These are phyloP conservation scores for Coemansia sp. DNA, from an alignment of 192 early-diverging fungal genomes.

Conservation along the genomic window DNA sequence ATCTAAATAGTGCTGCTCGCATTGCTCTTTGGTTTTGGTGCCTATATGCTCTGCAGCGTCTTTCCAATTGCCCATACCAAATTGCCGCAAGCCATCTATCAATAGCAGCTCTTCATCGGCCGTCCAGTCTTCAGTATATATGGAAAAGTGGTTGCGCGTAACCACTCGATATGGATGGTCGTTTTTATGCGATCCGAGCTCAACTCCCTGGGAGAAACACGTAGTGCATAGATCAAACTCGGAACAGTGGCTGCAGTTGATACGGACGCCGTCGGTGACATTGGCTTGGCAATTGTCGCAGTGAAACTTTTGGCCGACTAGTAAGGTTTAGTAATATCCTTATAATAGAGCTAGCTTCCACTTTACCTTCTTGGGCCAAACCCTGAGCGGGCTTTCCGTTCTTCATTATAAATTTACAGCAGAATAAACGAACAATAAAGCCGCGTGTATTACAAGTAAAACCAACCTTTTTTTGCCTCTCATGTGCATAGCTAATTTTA, in stretches of 20 bases:
- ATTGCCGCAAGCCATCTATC: conserved; percentile 86
- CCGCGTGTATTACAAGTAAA: no score
- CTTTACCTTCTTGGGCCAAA: no score
- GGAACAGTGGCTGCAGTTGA: conserved; percentile 78
- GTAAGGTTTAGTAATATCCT: no score
- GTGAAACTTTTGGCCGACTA: conserved; percentile 54
- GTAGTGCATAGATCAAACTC: conserved; percentile 94
- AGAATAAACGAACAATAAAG: conserved; percentile 12
- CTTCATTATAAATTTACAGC: no score
- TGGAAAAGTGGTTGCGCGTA: conserved; percentile 66
- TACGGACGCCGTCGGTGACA: conserved; percentile 84
- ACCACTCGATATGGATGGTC: conserved; percentile 90
- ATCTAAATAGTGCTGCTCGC: conserved; percentile 84
- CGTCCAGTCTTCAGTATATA: conserved; percentile 88
- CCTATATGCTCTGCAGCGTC: conserved; percentile 91
- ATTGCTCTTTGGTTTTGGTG: conserved; percentile 83
- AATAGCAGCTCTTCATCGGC: conserved; percentile 95
- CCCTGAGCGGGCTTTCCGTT: no score
- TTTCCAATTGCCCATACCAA: conserved; percentile 97
- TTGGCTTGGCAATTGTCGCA: conserved; percentile 91
- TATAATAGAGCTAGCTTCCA: neutral
- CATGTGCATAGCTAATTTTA: conserved; percentile 1
- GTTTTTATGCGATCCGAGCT: conserved; percentile 75
- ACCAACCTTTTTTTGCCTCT: no score
- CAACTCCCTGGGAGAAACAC: conserved; percentile 85